phyloP scores from a whole-genome alignment of 2,329 filamentous ascomycete genomes.

The Rutstroemia sydowiana region DNA sequence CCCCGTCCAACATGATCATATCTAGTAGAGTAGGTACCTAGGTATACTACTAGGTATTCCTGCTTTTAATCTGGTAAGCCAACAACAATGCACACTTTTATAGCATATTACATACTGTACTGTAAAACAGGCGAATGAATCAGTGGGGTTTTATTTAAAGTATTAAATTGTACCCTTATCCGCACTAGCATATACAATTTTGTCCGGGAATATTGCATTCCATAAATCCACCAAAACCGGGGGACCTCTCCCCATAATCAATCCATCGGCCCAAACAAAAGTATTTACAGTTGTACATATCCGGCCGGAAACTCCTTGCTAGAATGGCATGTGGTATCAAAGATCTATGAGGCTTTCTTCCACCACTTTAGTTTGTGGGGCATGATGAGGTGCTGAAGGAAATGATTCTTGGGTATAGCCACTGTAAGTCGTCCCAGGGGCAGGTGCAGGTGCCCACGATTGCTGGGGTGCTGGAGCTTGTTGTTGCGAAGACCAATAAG shows the following conservation, averaged over 20 bases:
- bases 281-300: conserved; percentile 1
- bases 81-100: too few relatives aligned
- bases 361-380: conserved; percentile 45
- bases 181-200: background rate
- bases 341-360: conserved; percentile 80
- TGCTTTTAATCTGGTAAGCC: too few relatives aligned
- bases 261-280: background rate
- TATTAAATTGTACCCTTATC: too few relatives aligned
- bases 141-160: too few relatives aligned
- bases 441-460: conserved; percentile 27
- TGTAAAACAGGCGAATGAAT: too few relatives aligned
- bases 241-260: background rate
- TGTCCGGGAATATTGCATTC: background rate
- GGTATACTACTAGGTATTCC: too few relatives aligned
- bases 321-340: conserved; percentile 37
- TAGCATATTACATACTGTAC: too few relatives aligned
- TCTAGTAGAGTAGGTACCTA: too few relatives aligned
- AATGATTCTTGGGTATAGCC: conserved; percentile 55
- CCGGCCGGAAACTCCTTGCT: background rate
- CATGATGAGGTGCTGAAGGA: conserved; percentile 57
- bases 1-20: too few relatives aligned
- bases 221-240: background rate
- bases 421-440: conserved; percentile 34
- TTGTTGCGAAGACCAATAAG: conserved; percentile 44
- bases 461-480: conserved; percentile 35